Evolutionary conservation across 768 basidiomycete genomes (phyloP), one percentile per base, ranked within the genome.

Genomic region (Trichaptum fuscoviolaceum): DNA sequence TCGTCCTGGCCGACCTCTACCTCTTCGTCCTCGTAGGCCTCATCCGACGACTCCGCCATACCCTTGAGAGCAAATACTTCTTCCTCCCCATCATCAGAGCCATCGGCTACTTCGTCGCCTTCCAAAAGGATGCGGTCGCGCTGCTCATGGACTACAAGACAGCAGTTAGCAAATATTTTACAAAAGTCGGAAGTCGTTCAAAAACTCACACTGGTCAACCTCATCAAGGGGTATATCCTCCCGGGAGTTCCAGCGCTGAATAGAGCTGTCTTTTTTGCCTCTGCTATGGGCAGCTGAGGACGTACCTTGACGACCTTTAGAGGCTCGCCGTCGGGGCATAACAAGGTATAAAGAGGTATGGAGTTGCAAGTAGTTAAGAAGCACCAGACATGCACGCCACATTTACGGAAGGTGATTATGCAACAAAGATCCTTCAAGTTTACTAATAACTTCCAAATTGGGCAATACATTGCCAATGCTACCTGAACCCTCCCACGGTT

Each of bases 21-120:
- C 25, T 78, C 76, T 18, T 77, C 76, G 35, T 78, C 78, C 74
- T 67, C 70, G 18, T 77, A 73, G 2, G 77, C 79, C 20, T 79
- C 79, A 3, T 80, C 81, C 0, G 82, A 82, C 17, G 83, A 81
- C 9, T 83, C 78, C 10, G 83, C 79, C 67, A 93, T 69, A 24
- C 87, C 88, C 63, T 85, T 82, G 67, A 92, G 74, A 8, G 85
- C 85, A 70, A 95, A 91, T n/a, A 95, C 90, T 73, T 95, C 92
- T 26, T 94, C 90, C 42, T 90, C 90, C 17, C 87, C 87, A 18
- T 79, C 85, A 26, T 78, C 80, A 27, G 87, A 85, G 15, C 87
- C 85, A 18, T 78, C 81, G 24, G 73, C 79, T 1, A 76, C 72
- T 35, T 78, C 74, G 35, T 84, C 82, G n/a, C 83, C 88, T 52